Percentiles rank a stretch among this genome's conserved stretches.
phyloP scores from a whole-genome alignment of 352 stramenopile genomes.

The Phytophthora nicotianae region DNA sequence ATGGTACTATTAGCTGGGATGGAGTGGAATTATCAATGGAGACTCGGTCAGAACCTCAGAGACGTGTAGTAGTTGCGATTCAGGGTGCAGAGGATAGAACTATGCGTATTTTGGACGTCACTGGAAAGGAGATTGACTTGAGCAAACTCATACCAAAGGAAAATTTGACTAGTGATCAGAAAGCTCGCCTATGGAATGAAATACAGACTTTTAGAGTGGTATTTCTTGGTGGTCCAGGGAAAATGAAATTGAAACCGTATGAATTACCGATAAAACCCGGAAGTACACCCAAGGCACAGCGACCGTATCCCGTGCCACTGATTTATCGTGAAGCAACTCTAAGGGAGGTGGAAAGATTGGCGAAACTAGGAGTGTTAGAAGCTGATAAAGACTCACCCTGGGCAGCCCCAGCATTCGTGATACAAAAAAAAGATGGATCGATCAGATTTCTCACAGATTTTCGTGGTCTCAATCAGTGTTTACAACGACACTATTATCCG shows the following conservation, averaged over 20 bases:
- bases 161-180: neutral
- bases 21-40: neutral
- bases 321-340: neutral
- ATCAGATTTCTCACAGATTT: neutral
- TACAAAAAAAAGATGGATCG: neutral
- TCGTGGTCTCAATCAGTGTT: neutral
- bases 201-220: neutral
- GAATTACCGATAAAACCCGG: neutral
- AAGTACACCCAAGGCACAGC: neutral
- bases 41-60: neutral
- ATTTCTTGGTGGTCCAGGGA: neutral
- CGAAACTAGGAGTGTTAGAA: neutral
- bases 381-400: neutral
- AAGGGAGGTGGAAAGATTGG: neutral
- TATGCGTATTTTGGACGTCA: neutral
- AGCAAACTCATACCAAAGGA: neutral
- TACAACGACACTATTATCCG: neutral
- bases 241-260: conserved; percentile 1
- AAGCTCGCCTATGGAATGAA: neutral
- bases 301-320: neutral
- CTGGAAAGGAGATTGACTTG: neutral
- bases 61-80: neutral
- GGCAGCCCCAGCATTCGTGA: neutral
- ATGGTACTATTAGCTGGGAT: neutral
- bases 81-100: neutral